Percentiles rank a stretch among this genome's conserved stretches.
These are phyloP conservation scores for Plasmodium berghei DNA, from an alignment of 169 alveolate species.

Conservation along the genomic window DNA sequence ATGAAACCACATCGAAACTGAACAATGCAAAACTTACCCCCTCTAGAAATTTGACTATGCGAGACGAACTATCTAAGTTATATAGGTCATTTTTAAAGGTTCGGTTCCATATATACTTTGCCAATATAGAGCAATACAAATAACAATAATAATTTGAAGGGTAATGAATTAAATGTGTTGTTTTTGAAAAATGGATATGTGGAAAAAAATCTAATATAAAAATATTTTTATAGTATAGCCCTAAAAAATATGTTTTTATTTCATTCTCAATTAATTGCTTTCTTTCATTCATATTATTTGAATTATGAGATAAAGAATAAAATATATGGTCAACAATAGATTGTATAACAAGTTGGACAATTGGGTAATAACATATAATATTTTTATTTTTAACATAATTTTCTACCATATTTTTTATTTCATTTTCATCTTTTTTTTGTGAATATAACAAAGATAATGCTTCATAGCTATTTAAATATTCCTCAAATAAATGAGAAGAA, in stretches of 20 bases:
- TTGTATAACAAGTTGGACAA: constrained; percentile 58
- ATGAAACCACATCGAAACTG: too few species aligned
- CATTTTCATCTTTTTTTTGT: not conserved
- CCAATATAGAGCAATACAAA: constrained; percentile 75
- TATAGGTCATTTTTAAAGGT: constrained; percentile 25
- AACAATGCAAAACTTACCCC: constrained; percentile 25
- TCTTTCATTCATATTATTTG: constrained; percentile 31
- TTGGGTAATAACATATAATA: constrained; percentile 56
- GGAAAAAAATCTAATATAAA: constrained; percentile 73
- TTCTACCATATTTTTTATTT: not conserved
- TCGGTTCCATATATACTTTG: constrained; percentile 69
- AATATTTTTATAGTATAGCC: constrained; percentile 53
- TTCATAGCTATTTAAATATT: constrained; percentile 63
- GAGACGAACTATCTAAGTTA: constrained; percentile 8
- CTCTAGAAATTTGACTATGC: constrained; percentile 39
- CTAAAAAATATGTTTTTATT: constrained; percentile 57
- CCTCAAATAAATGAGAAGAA: constrained; percentile 86
- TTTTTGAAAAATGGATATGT: constrained; percentile 79
- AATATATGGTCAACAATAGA: constrained; percentile 75
- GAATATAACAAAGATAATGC: constrained; percentile 28
- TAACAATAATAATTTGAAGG: constrained; percentile 85
- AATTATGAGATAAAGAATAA: constrained; percentile 37
- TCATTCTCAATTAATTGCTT: constrained; percentile 47
- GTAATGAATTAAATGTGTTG: constrained; percentile 84
- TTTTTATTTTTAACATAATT: constrained; percentile 44